A percentile compares a stretch with the other conserved stretches of the same genome.
phyloP scores from a whole-genome alignment of 2,329 filamentous ascomycete species.

The Hypocreales sp. region DNA sequence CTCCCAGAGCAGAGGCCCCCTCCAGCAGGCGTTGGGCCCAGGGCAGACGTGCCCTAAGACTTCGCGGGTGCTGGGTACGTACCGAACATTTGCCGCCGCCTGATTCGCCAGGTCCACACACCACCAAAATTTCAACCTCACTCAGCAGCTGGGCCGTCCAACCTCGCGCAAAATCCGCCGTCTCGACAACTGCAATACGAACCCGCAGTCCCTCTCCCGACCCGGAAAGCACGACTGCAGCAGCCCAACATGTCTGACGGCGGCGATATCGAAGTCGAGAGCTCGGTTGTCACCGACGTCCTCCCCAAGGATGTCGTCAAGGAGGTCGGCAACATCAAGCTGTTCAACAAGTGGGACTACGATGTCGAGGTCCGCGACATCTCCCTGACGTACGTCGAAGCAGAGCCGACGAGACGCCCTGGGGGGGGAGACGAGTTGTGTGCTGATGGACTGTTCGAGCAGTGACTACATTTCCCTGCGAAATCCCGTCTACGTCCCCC shows the following conservation, averaged over 20 bases:
- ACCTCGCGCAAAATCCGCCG: constrained; percentile 12
- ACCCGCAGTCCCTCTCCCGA: constrained; percentile 20
- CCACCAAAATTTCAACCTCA: constrained; percentile 21
- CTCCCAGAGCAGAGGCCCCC: too few relatives aligned
- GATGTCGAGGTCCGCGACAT: constrained; percentile 99
- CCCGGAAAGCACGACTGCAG: constrained; percentile 21
- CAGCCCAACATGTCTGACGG: constrained; percentile 72
- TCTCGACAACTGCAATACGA: constrained; percentile 23
- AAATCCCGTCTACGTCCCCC: constrained; percentile 95
- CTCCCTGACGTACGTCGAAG: constrained; percentile 74
- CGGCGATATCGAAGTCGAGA: constrained; percentile 88
- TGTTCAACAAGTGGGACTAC: constrained; percentile 97
- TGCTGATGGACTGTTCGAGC: constrained; percentile 19
- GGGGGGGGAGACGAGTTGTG: constrained; percentile 1
- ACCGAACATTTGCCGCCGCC: constrained; percentile 8
- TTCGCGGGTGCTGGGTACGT: constrained; percentile 13
- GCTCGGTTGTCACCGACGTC: constrained; percentile 57
- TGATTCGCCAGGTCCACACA: constrained; percentile 21
- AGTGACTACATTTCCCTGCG: constrained; percentile 99
- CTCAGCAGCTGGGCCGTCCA: constrained; percentile 6
- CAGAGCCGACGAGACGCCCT: neutral
- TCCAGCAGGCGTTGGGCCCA: constrained; percentile 18
- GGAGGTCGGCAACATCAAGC: constrained; percentile 85
- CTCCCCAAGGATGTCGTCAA: constrained; percentile 86
- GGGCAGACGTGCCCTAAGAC: constrained; percentile 27